A percentile compares a stretch with the other conserved stretches of the same genome.
Evolutionary conservation across 306 rosid genomes (phyloP).

Genomic region (Oemleria cerasiformis): DNA sequence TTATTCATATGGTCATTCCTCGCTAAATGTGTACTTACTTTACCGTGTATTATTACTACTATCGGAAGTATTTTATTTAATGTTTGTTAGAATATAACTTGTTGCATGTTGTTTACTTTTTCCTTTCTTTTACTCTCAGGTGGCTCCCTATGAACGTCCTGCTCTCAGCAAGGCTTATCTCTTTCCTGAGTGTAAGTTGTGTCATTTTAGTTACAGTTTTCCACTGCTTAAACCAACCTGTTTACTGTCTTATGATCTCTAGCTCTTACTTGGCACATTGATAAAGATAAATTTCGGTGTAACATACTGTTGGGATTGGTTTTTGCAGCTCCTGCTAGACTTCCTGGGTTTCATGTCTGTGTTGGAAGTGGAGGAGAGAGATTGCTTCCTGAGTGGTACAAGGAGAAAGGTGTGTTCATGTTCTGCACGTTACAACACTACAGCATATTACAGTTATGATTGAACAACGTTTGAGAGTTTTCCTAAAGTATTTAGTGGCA

Average conservation of each 20-base stretch:
- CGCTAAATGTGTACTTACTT: background rate
- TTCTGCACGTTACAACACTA: background rate
- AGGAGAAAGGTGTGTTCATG: conserved; percentile 60
- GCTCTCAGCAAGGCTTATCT: conserved; percentile 97
- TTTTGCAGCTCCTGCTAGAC: conserved; percentile 96
- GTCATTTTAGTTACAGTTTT: background rate
- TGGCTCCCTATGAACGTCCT: conserved; percentile 99
- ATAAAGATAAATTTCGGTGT: background rate
- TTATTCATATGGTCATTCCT: background rate
- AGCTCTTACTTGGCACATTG: background rate
- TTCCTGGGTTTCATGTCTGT: conserved; percentile 87
- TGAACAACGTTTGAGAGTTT: background rate
- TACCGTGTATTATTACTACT: background rate
- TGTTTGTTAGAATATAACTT: background rate
- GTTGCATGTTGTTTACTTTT: background rate
- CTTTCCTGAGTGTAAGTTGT: conserved; percentile 83
- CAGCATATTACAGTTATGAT: background rate
- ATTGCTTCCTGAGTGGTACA: conserved; percentile 86
- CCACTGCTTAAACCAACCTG: background rate
- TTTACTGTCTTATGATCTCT: conserved; percentile 1
- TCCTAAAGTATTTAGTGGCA: background rate
- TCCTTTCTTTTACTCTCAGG: conserved; percentile 39
- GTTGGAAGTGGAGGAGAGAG: conserved; percentile 98
- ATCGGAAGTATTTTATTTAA: no score
- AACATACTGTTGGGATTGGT: conserved; percentile 15